Conservation (phyloP, 257 asterid genomes). For the Nicotiana obtusifolia region DNA sequence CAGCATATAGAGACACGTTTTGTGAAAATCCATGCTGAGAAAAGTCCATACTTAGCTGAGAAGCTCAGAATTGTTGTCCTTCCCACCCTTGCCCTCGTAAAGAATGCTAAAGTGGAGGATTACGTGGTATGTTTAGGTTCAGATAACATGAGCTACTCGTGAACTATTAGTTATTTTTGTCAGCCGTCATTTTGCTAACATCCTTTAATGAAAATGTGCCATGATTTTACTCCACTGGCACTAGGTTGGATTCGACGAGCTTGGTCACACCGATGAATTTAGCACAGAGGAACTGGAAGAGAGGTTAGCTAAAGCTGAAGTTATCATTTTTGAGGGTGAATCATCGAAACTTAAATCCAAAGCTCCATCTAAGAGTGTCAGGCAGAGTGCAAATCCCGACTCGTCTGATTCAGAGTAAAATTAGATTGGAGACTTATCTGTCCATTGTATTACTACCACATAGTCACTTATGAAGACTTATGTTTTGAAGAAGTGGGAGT, state of each 20-base stretch:
- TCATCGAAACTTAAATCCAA: constrained; percentile 49
- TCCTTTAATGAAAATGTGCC: not conserved
- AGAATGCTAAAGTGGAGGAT: constrained; percentile 89
- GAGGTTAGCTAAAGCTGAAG: constrained; percentile 78
- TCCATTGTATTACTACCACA: not conserved
- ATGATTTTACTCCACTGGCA: not conserved
- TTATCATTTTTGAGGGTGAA: constrained; percentile 66
- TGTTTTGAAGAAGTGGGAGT: no score
- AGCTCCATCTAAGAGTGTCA: constrained; percentile 55
- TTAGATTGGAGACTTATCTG: not conserved
- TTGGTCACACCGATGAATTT: constrained; percentile 87
- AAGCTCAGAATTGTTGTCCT: constrained; percentile 84
- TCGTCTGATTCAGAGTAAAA: constrained; percentile 74
- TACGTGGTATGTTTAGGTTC: constrained; percentile 58
- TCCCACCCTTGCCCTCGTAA: constrained; percentile 88
- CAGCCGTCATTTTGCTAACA: not conserved
- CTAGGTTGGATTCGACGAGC: constrained; percentile 96
- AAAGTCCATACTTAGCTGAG: constrained; percentile 80
- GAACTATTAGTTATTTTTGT: not conserved
- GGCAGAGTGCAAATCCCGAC: constrained; percentile 65
- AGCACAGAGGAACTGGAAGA: constrained; percentile 92
- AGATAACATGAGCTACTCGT: no score
- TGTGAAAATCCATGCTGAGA: constrained; percentile 92
- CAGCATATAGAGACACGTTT: constrained; percentile 91
- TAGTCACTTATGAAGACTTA: not conserved